Evolutionary conservation across 495 filamentous ascomycete species (phyloP), one percentile per base, ranked within the genome.

Genomic region (Schizothecium vesticola): DNA sequence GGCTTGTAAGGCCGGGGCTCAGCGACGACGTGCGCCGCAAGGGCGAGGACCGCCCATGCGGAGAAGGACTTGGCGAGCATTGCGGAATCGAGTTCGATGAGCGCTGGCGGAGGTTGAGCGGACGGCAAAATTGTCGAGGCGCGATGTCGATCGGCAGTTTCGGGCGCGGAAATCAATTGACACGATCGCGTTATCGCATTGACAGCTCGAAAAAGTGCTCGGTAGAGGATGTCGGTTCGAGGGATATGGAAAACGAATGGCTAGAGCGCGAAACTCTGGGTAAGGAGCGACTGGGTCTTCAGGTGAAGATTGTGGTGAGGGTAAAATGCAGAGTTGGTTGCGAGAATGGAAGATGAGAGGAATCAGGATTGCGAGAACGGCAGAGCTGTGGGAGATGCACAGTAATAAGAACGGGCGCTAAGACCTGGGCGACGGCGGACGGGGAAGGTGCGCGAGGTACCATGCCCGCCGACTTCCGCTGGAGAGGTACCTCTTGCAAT

Each of bases 1-100:
- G 76, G 68, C 74, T 77, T 78, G 77, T 82, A 83, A 10, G 81
- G 81, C 71, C 72, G 69, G 67, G 78, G 78, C 72, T 82, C 78
- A 59, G 76, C 73, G 59, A 77, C 80, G 66, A 76, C 72, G 31
- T 72, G 71, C 69, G 77, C 74, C 62, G 76, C 79, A 66, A 82
- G 71, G 67, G 77, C 78, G 72, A 81, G 60, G 26, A 75, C 71
- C 74, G 81, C 80, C 51, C 81, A 59, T 6, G 78, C 77, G 65
- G 79, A 75, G 74, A 80, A 58, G 33, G 78, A 69, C 56, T 72
- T 69, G 72, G 76, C 74, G 58, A 81, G 75, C 81, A 83, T 83
- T 62, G 60, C 77, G 71, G 66, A 51, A 51, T 51, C 33, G 61
- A 63, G 64, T 57, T 71, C 22, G 69, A 29, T 24, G n/a, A 58